Evolutionary conservation across 805 yeast genomes (phyloP), one percentile per base, ranked within the genome.

Genomic region (Pichia manshurica): DNA sequence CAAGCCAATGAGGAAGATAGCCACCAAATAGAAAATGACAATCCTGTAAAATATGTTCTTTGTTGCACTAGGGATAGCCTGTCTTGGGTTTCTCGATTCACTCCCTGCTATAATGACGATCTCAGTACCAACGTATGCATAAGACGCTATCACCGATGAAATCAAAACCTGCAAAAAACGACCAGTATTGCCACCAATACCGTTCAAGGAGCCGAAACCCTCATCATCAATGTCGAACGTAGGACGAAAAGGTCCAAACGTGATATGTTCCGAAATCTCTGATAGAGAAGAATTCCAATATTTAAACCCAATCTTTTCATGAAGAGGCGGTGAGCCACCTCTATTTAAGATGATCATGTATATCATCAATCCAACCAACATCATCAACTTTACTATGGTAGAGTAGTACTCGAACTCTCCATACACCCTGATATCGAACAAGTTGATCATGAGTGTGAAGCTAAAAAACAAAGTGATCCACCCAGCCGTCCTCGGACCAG

Each of bases 31-130:
- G 53, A 85, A 75, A 0, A 83, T 45, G 5, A 82, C 56, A 33
- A 87, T 77, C 56, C 90, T 70, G 74, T 85, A 82, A 60, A 85
- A 84, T 2, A 85, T 87, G 55, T 84, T 72, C 55, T 74, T 80
- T 2, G 90, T 84, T 1, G 93, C 91, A 10, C 81, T 73, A 1
- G 95, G 95, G 16, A 87, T 70, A 0, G 91, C 81, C 51, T 74
- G 78, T 53, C 93, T 70, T 5, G 96, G 95, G 54, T 84, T 82
- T 51, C 82, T 71, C n/a, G 90, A 85, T 62, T 87, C 96, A 62
- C 90, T 86, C 6, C 91, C 88, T 2, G 93, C 91, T 46, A 86
- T 78, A 53, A 86, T 80, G 12, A 87, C 90, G 61, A 83, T 80
- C 55, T 87, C 95, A 1, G 89, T 84, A 0, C 95, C 95, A 42